A percentile compares a stretch with the other conserved stretches of the same genome.
Evolutionary conservation across 371 early-diverging fungal genomes (phyloP).

Genomic region (Choanephora cucurbitarum): DNA sequence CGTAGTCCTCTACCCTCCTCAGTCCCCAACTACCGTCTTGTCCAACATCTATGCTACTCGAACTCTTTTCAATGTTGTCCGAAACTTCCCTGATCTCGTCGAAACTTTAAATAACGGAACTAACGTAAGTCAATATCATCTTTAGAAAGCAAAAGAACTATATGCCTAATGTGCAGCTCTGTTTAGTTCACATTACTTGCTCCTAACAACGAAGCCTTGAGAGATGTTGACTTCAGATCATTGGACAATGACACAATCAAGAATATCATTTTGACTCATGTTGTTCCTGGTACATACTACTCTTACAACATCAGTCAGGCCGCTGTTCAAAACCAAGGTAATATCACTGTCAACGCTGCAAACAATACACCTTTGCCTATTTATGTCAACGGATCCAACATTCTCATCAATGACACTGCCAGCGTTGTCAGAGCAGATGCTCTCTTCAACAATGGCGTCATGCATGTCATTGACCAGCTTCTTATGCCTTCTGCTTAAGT

Average conservation of each 20-base stretch:
- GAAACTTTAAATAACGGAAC: conserved; percentile 19
- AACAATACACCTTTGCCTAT: conserved; percentile 15
- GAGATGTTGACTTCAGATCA: not conserved
- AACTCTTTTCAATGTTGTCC: conserved; percentile 10
- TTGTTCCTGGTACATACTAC: conserved; percentile 44
- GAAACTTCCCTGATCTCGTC: conserved; percentile 12
- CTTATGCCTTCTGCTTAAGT: conserved; percentile 9
- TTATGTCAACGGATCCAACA: conserved; percentile 15
- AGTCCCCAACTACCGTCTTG: conserved; percentile 22
- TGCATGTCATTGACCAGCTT: conserved; percentile 46
- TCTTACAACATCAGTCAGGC: conserved; percentile 35
- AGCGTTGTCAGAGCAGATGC: conserved; percentile 37
- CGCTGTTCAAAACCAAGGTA: conserved; percentile 14
- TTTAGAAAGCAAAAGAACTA: not conserved
- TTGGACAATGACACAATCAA: conserved; percentile 17
- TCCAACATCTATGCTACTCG: conserved; percentile 15
- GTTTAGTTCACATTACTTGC: conserved; percentile 43
- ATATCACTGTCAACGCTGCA: conserved; percentile 10
- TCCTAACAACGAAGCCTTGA: conserved; percentile 30
- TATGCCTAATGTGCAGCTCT: not conserved
- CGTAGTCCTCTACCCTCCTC: conserved; percentile 41
- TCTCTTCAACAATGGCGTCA: conserved; percentile 49
- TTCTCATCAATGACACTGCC: conserved; percentile 37
- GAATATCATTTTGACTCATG: conserved; percentile 29
- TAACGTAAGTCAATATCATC: conserved; percentile 27